Evolutionary conservation across 2,329 filamentous ascomycete species (phyloP), one percentile per base, ranked within the genome.

Genomic region (Alternaria tenuissima): DNA sequence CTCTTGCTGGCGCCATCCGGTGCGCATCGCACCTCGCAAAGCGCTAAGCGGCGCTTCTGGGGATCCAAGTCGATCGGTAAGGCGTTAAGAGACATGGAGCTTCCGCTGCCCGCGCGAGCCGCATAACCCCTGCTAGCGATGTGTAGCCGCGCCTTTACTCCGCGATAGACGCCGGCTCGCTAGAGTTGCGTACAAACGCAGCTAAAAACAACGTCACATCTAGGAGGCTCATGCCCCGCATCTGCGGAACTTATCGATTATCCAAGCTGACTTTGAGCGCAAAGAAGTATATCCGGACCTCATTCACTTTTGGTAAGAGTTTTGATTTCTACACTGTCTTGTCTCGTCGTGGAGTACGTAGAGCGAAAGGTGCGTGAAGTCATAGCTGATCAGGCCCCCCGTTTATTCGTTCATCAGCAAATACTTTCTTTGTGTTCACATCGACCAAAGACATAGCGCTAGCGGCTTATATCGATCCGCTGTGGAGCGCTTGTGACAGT

Each of bases 191-290:
- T 64, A 44, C 43, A 60, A 60, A 59, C 52, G 54, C 63, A 62
- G 61, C 63, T 64, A 64, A 64, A 68, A 59, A 41, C 57, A 61
- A 68, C 65, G 59, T 66, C 63, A 57, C 36, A 52, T 52, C 39
- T 20, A 44, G 12, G 39, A 16, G 12, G n/a, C 20, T 46, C 18
- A 9, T 16, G 30, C 39, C 46, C 22, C 16, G 26, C 51, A 48
- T n/a, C 32, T 49, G 18, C 47, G 20, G 34, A 42, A 18, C 36
- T 11, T 36, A 20, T 18, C 5, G 16, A 20, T 8, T 39, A n/a
- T 14, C 7, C 14, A 12, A 43, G 11, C 24, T 24, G 1, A 14
- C 22, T n/a, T 14, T 9, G 20, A 20, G 22, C 8, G 39, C 20
- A 42, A 28, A 48, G 16, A 36, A 16, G 20, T 7, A 20, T 11